A percentile compares a stretch with the other conserved stretches of the same genome.
Conservation (phyloP, 2,329 filamentous ascomycete species). For the Xylariaceae sp. region DNA sequence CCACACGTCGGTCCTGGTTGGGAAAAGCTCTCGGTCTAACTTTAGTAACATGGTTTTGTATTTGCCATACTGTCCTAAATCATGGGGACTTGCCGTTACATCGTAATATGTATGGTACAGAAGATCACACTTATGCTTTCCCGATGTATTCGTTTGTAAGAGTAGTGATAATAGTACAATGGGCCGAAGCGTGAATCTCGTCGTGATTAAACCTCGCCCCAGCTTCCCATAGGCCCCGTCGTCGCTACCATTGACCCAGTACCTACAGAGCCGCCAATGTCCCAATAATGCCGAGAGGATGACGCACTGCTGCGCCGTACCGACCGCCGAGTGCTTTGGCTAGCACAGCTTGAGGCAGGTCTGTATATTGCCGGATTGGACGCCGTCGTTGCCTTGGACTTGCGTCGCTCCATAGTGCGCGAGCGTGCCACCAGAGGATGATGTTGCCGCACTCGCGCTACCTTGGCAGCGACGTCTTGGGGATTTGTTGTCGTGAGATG, state of each 20-base stretch:
- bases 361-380: constrained; percentile 45
- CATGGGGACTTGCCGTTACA: constrained; percentile 1
- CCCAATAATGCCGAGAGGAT: constrained; percentile 80
- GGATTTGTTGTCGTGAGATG: constrained; percentile 48
- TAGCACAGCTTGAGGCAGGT: constrained; percentile 70
- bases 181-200: constrained; percentile 5
- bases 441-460: constrained; percentile 80
- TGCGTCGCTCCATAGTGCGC: constrained; percentile 50
- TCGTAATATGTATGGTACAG: constrained; percentile 19
- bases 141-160: constrained; percentile 1
- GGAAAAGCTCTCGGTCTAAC: constrained; percentile 3
- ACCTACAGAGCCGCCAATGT: constrained; percentile 75
- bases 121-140: constrained; percentile 9
- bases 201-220: constrained; percentile 69
- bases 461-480: constrained; percentile 69
- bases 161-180: constrained; percentile 5
- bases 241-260: constrained; percentile 68
- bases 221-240: constrained; percentile 67
- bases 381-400: constrained; percentile 52
- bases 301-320: constrained; percentile 65
- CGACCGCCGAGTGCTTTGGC: constrained; percentile 77
- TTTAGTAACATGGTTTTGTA: constrained; percentile 3
- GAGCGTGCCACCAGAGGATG: constrained; percentile 75
- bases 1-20: constrained; percentile 8
- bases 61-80: constrained; percentile 6